phyloP scores from a whole-genome alignment of 345 rosid genomes.

The Mercurialis annua region DNA sequence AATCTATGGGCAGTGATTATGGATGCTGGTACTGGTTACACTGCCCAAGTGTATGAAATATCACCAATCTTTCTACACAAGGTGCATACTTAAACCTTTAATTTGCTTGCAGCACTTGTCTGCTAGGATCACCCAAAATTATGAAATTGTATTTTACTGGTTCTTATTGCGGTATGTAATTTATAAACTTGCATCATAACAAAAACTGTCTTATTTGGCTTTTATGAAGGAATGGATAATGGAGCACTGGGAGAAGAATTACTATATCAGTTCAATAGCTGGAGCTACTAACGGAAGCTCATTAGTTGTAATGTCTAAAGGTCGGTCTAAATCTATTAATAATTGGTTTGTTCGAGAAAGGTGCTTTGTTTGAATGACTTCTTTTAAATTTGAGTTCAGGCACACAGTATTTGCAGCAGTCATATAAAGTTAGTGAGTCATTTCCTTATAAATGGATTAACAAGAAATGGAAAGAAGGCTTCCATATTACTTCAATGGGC shows the following conservation, averaged over 20 bases:
- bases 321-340: constrained; percentile 30
- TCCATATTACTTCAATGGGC: constrained; percentile 88
- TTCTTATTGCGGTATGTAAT: neutral
- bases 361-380: neutral
- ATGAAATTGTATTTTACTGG: neutral
- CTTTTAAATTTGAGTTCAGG: constrained; percentile 38
- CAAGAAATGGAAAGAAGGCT: constrained; percentile 97
- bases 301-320: constrained; percentile 98
- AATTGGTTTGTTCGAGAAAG: neutral
- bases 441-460: constrained; percentile 97
- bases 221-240: constrained; percentile 89
- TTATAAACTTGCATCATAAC: neutral
- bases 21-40: constrained; percentile 94
- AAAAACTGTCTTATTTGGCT: constrained; percentile 5
- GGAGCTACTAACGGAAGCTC: constrained; percentile 91
- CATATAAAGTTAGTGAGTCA: constrained; percentile 89
- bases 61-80: constrained; percentile 81
- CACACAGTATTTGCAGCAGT: constrained; percentile 77
- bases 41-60: constrained; percentile 83
- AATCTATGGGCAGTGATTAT: constrained; percentile 96
- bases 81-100: constrained; percentile 34
- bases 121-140: neutral
- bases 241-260: constrained; percentile 99
- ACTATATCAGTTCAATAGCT: constrained; percentile 88
- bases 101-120: constrained; percentile 5